Base-by-base conservation (phyloP, 2,329 filamentous ascomycete species). In the Scytalidium sp. region DNA sequence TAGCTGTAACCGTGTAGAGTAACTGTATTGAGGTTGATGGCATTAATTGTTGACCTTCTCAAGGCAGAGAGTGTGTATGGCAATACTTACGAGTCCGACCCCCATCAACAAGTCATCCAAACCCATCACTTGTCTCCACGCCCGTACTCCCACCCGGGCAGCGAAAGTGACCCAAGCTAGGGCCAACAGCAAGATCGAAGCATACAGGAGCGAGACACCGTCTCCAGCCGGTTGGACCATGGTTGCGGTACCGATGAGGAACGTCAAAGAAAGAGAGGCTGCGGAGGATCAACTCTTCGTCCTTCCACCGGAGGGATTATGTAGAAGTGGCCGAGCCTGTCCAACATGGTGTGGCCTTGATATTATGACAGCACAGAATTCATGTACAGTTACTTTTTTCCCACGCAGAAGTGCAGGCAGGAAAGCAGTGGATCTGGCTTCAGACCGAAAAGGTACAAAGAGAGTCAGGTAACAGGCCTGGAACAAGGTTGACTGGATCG, bases 51-150 rank as follows among this genome's bases (percentile, higher is more conserved):
- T 39, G 17, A 22, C 41, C 15, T 7, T 21, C 36, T 10, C 19
- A 3, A 19, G 36, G 43, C 23, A n/a, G 22, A 21, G 29, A 13
- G 15, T 19, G 27, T 25, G n/a, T 19, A 11, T 47, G 45, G 43
- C 56, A 46, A n/a, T n/a, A 49, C 59, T 27, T 58, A 65, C 63
- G 9, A 64, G 48, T 7, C 63, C 63, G 36, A 51, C 32, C 9
- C 21, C 41, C 63, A 65, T 64, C 19, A 60, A 21, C 36, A 50
- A 51, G 43, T 64, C 62, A 52, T 65, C 63, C 25, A 54, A 5
- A 3, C 63, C 63, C 47, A 57, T 56, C 8, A 55, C 57, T 41
- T 58, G 59, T 27, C 58, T 56, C 59, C 58, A 61, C 55, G 50
- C 49, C 39, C 62, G 52, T 29, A 65, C 59, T 23, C 39, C 50